Evolutionary conservation across 768 basidiomycete species (phyloP), one percentile per base, ranked within the genome.

Genomic region (Serpula lacrymans): DNA sequence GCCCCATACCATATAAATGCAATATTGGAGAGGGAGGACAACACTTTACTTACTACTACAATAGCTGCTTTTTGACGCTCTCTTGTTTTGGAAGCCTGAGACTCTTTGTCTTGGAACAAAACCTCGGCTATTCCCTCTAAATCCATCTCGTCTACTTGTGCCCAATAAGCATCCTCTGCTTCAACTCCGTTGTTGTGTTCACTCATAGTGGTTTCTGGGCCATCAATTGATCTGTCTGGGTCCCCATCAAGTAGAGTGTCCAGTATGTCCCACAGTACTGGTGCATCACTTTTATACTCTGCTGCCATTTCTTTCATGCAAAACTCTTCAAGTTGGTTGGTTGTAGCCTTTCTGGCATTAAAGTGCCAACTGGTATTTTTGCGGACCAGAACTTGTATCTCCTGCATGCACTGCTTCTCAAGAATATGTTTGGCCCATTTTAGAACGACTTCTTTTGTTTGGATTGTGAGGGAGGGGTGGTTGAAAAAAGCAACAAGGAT

Each of bases 361-460:
- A 51, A 49, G 30, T 49, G 34, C 31, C 43, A 48, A 17, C 43
- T 37, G 4, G 32, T 37, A 18, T 32, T 41, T n/a, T 49, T 40
- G 13, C 29, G 17, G n/a, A 40, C 17, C n/a, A 48, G 41, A 6
- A 45, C 41, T n/a, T n/a, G 0, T 27, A 42, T 35, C 22, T 42
- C 41, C 10, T n/a, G 11, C 3, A 5, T 3, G 28, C 11, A 42
- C 28, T 23, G 17, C 12, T 35, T 21, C 16, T 16, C 28, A 6
- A 35, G 18, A 16, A 22, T 35, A 18, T 24, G 3, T 13, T 18
- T 25, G 6, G 13, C 23, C 22, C 9, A 42, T n/a, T n/a, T n/a
- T n/a, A n/a, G n/a, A n/a, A n/a, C n/a, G n/a, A n/a, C n/a, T n/a
- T n/a, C n/a, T n/a, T n/a, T n/a, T n/a, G n/a, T n/a, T n/a, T n/a